Conservation (phyloP, 2,329 filamentous ascomycete genomes). For the Cercospora sesami region DNA sequence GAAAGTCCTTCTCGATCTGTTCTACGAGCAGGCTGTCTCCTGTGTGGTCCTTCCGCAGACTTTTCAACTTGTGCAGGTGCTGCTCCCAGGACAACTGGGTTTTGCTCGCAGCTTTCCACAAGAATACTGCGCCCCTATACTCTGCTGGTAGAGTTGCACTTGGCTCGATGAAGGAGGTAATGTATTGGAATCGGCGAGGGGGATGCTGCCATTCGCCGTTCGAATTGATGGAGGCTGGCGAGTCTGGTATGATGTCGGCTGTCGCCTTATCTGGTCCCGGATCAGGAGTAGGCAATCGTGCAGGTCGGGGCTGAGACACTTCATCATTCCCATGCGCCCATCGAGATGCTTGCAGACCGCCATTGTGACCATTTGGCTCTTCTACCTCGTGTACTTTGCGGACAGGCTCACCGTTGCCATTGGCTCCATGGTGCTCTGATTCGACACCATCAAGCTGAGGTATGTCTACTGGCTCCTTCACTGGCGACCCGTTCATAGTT, state of each 20-base stretch:
- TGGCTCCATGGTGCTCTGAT: neutral
- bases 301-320: neutral
- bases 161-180: slow-evolving; percentile 23
- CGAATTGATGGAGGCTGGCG: slow-evolving; percentile 22
- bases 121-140: slow-evolving; percentile 25
- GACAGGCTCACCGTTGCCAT: neutral
- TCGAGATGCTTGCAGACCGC: neutral
- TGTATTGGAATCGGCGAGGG: slow-evolving; percentile 27
- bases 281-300: neutral
- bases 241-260: slow-evolving; percentile 2
- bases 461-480: neutral
- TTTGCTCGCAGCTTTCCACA: slow-evolving; percentile 29
- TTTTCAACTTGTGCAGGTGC: slow-evolving; percentile 14
- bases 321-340: neutral
- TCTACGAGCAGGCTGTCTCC: neutral
- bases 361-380: neutral
- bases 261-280: neutral
- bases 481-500: neutral
- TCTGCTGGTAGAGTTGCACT: slow-evolving; percentile 21
- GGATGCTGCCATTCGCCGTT: slow-evolving; percentile 24
- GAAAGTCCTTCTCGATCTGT: slow-evolving; percentile 7
- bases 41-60: slow-evolving; percentile 2
- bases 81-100: slow-evolving; percentile 27
- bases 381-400: neutral
- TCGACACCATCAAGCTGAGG: slow-evolving; percentile 5